phyloP scores from a whole-genome alignment of 768 basidiomycete genomes.

The Clavaria fumosa region DNA sequence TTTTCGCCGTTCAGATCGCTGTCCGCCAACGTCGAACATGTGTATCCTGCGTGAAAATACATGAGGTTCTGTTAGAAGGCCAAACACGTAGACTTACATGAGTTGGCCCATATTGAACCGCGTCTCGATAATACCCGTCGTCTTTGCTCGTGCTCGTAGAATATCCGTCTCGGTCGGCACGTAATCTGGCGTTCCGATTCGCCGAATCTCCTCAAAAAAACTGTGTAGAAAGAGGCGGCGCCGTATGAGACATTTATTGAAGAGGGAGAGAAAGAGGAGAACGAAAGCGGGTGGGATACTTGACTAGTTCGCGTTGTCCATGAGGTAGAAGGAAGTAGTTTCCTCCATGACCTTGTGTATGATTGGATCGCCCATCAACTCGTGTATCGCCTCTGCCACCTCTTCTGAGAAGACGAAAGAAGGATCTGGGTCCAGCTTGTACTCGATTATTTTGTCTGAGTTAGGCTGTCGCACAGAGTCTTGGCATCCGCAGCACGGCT shows the following conservation, averaged over 20 bases:
- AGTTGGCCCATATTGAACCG: slow-evolving; percentile 56
- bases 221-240: slow-evolving; percentile 22
- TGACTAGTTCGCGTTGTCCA: slow-evolving; percentile 88
- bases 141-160: slow-evolving; percentile 76
- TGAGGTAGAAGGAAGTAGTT: slow-evolving; percentile 71
- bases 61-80: not conserved
- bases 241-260: no score
- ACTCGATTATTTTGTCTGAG: slow-evolving; percentile 50
- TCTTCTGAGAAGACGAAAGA: slow-evolving; percentile 39
- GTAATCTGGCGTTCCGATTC: slow-evolving; percentile 72
- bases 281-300: slow-evolving; percentile 18
- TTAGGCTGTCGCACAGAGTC: no score
- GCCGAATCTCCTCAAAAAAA: slow-evolving; percentile 75
- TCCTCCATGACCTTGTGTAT: slow-evolving; percentile 41
- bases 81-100: slow-evolving; percentile 26
- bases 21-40: slow-evolving; percentile 73
- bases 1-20: slow-evolving; percentile 68
- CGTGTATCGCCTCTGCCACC: slow-evolving; percentile 50
- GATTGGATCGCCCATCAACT: slow-evolving; percentile 58
- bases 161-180: slow-evolving; percentile 79
- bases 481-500: no score
- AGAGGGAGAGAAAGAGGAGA: no score
- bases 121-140: slow-evolving; percentile 83
- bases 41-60: slow-evolving; percentile 26
- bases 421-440: slow-evolving; percentile 30